Conservation (phyloP, 2,329 filamentous ascomycete species). For the Neonectria faginata region DNA sequence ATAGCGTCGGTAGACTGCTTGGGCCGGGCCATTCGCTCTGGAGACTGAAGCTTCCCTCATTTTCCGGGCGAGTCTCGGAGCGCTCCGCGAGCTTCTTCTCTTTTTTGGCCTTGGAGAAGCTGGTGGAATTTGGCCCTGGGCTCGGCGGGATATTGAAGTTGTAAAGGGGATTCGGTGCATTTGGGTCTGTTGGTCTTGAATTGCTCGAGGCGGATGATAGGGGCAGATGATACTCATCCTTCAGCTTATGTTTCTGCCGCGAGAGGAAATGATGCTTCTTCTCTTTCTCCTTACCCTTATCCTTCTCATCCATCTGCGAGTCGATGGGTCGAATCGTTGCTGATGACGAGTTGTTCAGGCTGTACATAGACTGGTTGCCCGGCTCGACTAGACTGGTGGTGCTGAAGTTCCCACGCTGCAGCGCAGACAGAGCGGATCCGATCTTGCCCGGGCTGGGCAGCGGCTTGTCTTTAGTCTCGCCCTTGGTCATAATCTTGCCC, state of each 20-base stretch:
- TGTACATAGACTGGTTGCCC: conserved; percentile 74
- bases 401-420: conserved; percentile 76
- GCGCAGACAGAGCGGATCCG: conserved; percentile 72
- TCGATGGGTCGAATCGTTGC: conserved; percentile 79
- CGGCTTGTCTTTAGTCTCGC: conserved; percentile 73
- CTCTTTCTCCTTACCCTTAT: conserved; percentile 73
- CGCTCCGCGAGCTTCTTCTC: conserved; percentile 86
- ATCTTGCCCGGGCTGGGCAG: conserved; percentile 80
- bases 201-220: conserved; percentile 82
- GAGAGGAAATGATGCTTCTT: conserved; percentile 85
- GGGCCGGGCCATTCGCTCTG: conserved; percentile 65
- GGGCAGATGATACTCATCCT: conserved; percentile 78
- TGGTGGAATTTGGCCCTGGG: conserved; percentile 71
- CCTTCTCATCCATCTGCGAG: conserved; percentile 58
- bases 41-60: conserved; percentile 58
- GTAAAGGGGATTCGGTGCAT: conserved; percentile 80
- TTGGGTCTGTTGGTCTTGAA: conserved; percentile 79
- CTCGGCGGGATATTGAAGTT: conserved; percentile 81
- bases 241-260: conserved; percentile 82
- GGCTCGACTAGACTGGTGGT: conserved; percentile 77
- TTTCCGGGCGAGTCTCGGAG: conserved; percentile 63
- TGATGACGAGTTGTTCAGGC: conserved; percentile 78
- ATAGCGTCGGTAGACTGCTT: conserved; percentile 61
- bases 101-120: conserved; percentile 86
- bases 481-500: conserved; percentile 79